Base-by-base conservation (phyloP, 331 rosid species). In the Erythrophleum ivorense region DNA sequence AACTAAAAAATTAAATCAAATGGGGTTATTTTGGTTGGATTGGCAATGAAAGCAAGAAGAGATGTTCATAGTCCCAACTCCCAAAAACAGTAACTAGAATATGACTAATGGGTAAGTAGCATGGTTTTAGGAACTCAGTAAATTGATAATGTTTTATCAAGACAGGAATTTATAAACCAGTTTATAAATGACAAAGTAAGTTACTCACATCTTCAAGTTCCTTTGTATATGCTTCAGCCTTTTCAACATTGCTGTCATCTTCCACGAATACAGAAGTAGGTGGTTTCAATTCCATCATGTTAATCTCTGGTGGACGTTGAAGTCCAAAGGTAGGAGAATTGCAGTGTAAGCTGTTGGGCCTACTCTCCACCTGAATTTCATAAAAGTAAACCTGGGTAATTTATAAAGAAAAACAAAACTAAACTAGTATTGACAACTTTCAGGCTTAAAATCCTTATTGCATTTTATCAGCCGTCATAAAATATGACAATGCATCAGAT, bases 161-260 rank as follows among this genome's bases (percentile, higher is more conserved):
- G 33, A 41, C 57, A 65, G 60, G 11, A 50, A 60, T 29, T 40
- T 66, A 31, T 33, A 50, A 77, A 58, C 70, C 76, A 62, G 21
- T 69, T 62, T 24, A 45, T 68, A 77, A 63, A 41, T 70, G 66
- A 67, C 29, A 80, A 67, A 79, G 58, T 11, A 67, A 79, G 58
- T 11, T 31, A 88, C 99, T 95, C 88, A 91, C 97, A 80, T 89
- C 88, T 73, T 93, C 98, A 83, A 95, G 98, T 77, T 95, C 97
- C 87, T 91, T 91, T 76, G 90, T 73, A 80, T 86, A 92, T 24
- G 89, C 90, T 84, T 92, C 97, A 80, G 97, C 97, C 86, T 91
- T 93, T 90, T 89, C 93, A 74, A 95, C 91, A 80, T 71, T 91
- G 80, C 88, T 85, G 79, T 92, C 88, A 77, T 89, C 93, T 76